phyloP scores from a whole-genome alignment of 2,329 filamentous ascomycete genomes.

The Diaporthe citriasiana region DNA sequence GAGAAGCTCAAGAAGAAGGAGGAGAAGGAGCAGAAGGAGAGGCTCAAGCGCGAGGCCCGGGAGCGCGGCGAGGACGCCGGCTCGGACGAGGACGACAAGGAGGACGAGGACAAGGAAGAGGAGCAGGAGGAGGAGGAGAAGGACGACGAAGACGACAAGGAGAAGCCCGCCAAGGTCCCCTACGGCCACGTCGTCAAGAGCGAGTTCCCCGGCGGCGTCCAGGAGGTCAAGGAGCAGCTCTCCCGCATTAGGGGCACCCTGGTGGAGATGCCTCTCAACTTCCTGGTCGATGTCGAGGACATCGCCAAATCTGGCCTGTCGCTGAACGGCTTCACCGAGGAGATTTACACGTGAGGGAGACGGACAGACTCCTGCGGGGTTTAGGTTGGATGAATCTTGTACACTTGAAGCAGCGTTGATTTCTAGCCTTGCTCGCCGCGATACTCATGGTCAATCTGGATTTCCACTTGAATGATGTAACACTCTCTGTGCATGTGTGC shows the following conservation, averaged over 20 bases:
- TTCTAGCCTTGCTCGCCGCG: slow-evolving; percentile 28
- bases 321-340: slow-evolving; percentile 79
- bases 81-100: slow-evolving; percentile 59
- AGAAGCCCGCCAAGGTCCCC: slow-evolving; percentile 70
- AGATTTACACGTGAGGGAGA: slow-evolving; percentile 73
- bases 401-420: slow-evolving; percentile 28
- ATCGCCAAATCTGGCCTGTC: slow-evolving; percentile 86
- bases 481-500: background rate
- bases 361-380: background rate
- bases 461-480: slow-evolving; percentile 4
- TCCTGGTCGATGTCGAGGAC: slow-evolving; percentile 85
- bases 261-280: slow-evolving; percentile 92
- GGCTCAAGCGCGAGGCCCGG: background rate
- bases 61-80: slow-evolving; percentile 7
- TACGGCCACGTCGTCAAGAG: slow-evolving; percentile 91
- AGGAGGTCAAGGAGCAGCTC: slow-evolving; percentile 80
- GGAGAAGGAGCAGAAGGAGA: slow-evolving; percentile 57
- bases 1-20: slow-evolving; percentile 56
- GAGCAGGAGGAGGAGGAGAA: slow-evolving; percentile 61
- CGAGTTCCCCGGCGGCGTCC: slow-evolving; percentile 80
- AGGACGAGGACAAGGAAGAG: slow-evolving; percentile 61
- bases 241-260: slow-evolving; percentile 76
- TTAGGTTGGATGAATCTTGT: slow-evolving; percentile 15
- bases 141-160: slow-evolving; percentile 52
- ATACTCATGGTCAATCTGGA: slow-evolving; percentile 18